A percentile compares a stretch with the other conserved stretches of the same genome.
Evolutionary conservation across 1,284 basidiomycete species (phyloP).

Genomic region (Melampsora occidentalis): DNA sequence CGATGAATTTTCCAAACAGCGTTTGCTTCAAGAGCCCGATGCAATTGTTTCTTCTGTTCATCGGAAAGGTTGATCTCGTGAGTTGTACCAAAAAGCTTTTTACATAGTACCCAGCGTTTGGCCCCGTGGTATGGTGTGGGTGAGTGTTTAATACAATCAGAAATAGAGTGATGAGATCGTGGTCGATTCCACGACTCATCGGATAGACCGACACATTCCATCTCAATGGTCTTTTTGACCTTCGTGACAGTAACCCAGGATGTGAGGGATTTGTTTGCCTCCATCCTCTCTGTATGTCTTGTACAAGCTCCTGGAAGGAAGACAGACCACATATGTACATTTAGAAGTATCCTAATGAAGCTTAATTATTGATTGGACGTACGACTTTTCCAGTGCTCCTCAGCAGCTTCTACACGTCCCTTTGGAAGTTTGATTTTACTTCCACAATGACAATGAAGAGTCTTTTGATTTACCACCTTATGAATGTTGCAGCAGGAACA

Average conservation of each 20-base stretch:
- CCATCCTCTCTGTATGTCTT: no score
- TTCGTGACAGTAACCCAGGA: not conserved
- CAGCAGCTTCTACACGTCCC: slow-evolving; percentile 11
- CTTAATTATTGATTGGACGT: not conserved
- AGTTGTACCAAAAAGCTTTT: not conserved
- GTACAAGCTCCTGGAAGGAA: no score
- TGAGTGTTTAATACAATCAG: not conserved
- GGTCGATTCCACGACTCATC: slow-evolving; percentile 8
- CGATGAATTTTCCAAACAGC: slow-evolving; percentile 1
- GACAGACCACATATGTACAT: no score
- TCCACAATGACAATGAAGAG: no score
- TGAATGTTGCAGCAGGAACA: no score
- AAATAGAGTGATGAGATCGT: not conserved
- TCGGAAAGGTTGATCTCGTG: not conserved
- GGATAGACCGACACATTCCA: not conserved
- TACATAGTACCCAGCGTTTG: not conserved
- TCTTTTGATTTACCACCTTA: no score
- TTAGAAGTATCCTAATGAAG: no score
- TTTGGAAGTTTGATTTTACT: not conserved
- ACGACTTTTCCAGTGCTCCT: slow-evolving; percentile 18
- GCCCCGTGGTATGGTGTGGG: slow-evolving; percentile 12
- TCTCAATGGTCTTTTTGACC: not conserved
- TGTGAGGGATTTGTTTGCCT: not conserved
- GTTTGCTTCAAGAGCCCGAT: not conserved
- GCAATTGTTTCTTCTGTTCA: not conserved